phyloP scores from a whole-genome alignment of 768 basidiomycete genomes.

The Tulasnella sp. region DNA sequence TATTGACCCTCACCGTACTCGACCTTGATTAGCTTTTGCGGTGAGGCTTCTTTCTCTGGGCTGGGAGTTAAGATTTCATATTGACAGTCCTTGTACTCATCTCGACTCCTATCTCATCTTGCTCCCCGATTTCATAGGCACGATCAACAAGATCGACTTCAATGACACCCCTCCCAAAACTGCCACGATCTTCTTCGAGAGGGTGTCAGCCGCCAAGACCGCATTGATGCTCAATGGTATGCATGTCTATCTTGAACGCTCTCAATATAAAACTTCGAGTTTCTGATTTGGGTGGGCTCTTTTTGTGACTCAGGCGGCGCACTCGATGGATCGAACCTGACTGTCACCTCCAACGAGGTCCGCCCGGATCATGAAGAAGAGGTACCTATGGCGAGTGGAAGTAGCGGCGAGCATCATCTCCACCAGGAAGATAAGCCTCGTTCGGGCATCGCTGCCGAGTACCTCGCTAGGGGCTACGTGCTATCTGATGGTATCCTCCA shows the following conservation, averaged over 20 bases:
- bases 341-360: slow-evolving; percentile 56
- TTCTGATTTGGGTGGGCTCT: background rate
- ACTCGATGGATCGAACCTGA: slow-evolving; percentile 59
- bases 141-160: slow-evolving; percentile 56
- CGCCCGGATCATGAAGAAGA: slow-evolving; percentile 43
- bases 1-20: slow-evolving; percentile 6
- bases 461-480: slow-evolving; percentile 79
- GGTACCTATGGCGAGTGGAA: slow-evolving; percentile 12
- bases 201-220: slow-evolving; percentile 71
- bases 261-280: background rate
- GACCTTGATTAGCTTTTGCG: slow-evolving; percentile 57
- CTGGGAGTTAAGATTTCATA: background rate
- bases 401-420: slow-evolving; percentile 26
- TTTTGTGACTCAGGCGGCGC: slow-evolving; percentile 47
- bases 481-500: slow-evolving; percentile 70
- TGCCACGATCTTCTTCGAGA: slow-evolving; percentile 78
- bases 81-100: slow-evolving; percentile 17
- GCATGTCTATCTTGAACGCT: background rate
- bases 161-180: slow-evolving; percentile 33
- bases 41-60: slow-evolving; percentile 40
- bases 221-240: slow-evolving; percentile 56
- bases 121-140: slow-evolving; percentile 28
- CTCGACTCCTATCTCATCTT: background rate
- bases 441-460: slow-evolving; percentile 84
- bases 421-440: slow-evolving; percentile 88